Base-by-base conservation (phyloP, 768 basidiomycete species). In the Rhodosporidiobolus odoratus region DNA sequence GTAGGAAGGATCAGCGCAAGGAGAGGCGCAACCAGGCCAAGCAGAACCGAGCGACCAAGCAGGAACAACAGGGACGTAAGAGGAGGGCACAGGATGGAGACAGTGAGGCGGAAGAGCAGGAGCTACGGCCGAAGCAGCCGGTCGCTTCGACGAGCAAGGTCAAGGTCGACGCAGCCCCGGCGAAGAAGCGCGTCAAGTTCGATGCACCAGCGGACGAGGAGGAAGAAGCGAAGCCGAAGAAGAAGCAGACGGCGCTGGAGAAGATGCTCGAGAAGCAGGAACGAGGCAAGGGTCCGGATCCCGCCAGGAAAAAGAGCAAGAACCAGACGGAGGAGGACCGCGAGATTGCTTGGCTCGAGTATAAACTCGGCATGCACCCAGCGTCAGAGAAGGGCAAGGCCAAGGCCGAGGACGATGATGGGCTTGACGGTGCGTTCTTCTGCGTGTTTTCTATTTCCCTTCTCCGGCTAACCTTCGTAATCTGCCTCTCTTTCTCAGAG, bases 261-360 rank as follows among this genome's bases (percentile, higher is more conserved):
- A 70, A 50, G 41, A 47, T 71, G 1, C 45, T 74, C 17, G 61
- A 60, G 25, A 71, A 74, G 65, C 72, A 74, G 59, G 53, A 71
- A 43, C 65, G 71, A 10, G 57, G 48, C 47, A 25, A 25, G 1
- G 64, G 54, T 4, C 58, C 57, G 21, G 65, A 69, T 27, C 56
- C 50, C 43, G 57, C 23, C 43, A 30, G 47, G 25, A 62, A 64
- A 53, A 65, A 41, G 67, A n/a, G 38, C 54, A 72, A 67, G 60
- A 72, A 59, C 25, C 77, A 90, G 69, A 80, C 82, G 38, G 84
- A 88, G 41, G 94, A 98, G 75, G 92, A 94, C 76, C 84, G 84
- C 0, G 91, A 94, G 77, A 96, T 97, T 53, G 84, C 86, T 0
- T 87, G 89, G 80, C 81, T 96, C 17, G 94, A 97, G 79, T 82